Evolutionary conservation across 169 alveolate genomes (phyloP).

Genomic region (Plasmodium gallinaceum): DNA sequence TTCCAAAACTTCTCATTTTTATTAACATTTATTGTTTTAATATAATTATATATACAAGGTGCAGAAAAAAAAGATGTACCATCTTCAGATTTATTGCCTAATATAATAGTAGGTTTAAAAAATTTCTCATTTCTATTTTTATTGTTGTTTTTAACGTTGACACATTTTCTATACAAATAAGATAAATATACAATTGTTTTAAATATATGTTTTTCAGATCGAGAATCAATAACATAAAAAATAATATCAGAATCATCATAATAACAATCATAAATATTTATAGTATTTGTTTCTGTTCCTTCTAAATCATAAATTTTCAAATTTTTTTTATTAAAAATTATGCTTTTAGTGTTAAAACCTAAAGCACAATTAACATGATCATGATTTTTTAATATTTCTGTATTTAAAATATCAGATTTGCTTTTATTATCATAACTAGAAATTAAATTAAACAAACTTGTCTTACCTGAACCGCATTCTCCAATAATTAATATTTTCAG

Average conservation of each 20-base stretch:
- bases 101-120: constrained; percentile 60
- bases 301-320: constrained; percentile 67
- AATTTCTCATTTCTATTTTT: constrained; percentile 10
- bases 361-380: constrained; percentile 40
- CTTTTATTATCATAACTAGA: constrained; percentile 53
- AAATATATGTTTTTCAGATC: constrained; percentile 56
- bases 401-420: constrained; percentile 61
- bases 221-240: constrained; percentile 74
- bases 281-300: constrained; percentile 61
- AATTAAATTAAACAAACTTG: constrained; percentile 64
- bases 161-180: constrained; percentile 12
- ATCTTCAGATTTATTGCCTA: constrained; percentile 65
- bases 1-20: constrained; percentile 55
- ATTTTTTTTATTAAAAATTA: constrained; percentile 34
- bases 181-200: constrained; percentile 52
- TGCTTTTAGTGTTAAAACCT: constrained; percentile 73
- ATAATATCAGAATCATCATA: constrained; percentile 68
- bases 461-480: constrained; percentile 67
- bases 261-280: constrained; percentile 65
- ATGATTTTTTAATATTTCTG: constrained; percentile 2
- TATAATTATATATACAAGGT: constrained; percentile 69
- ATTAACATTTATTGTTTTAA: constrained; percentile 45
- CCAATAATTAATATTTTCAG: constrained; percentile 67
- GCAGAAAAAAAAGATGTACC: constrained; percentile 56
- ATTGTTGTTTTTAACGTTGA: not conserved